Evolutionary conservation across 2,329 filamentous ascomycete genomes (phyloP).

Genomic region (Penicillium occitanis): DNA sequence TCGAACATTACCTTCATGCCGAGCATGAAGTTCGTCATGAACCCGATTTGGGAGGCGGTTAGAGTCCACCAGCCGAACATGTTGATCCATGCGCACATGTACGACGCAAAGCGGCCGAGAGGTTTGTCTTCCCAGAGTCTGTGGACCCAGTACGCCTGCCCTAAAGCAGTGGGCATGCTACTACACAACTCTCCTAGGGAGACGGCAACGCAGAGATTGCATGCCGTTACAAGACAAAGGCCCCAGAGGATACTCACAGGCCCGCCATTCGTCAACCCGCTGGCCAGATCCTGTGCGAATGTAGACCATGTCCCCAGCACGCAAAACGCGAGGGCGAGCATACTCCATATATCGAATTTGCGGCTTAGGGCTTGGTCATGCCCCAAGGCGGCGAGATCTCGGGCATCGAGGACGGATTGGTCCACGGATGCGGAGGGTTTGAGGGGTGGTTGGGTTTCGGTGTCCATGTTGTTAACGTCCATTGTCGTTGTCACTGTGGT

Average conservation of each 20-base stretch:
- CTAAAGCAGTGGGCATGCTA: slow-evolving; percentile 60
- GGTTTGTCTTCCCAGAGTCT: slow-evolving; percentile 40
- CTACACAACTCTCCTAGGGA: slow-evolving; percentile 59
- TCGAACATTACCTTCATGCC: slow-evolving; percentile 58
- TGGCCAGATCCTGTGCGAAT: slow-evolving; percentile 55
- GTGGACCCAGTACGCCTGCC: slow-evolving; percentile 60
- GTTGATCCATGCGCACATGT: slow-evolving; percentile 62
- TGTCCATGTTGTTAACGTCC: slow-evolving; percentile 1
- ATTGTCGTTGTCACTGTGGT: slow-evolving; percentile 6
- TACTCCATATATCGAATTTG: slow-evolving; percentile 57
- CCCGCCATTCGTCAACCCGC: slow-evolving; percentile 56
- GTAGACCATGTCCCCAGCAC: slow-evolving; percentile 61
- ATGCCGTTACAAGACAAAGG: slow-evolving; percentile 53
- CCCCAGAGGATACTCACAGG: slow-evolving; percentile 58
- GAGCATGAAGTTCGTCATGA: slow-evolving; percentile 59
- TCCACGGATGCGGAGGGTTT: slow-evolving; percentile 24
- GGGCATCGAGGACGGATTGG: slow-evolving; percentile 43
- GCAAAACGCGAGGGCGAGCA: slow-evolving; percentile 59
- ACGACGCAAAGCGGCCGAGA: slow-evolving; percentile 53
- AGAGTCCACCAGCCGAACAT: slow-evolving; percentile 61
- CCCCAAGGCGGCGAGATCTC: slow-evolving; percentile 43
- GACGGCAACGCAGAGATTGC: slow-evolving; percentile 55
- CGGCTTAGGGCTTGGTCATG: slow-evolving; percentile 46
- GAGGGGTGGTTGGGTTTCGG: slow-evolving; percentile 17
- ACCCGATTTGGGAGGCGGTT: slow-evolving; percentile 56